Percentiles rank a stretch among this genome's conserved stretches.
Conservation (phyloP, 176 grass and related monocot species). For the Phyllostachys edulis region DNA sequence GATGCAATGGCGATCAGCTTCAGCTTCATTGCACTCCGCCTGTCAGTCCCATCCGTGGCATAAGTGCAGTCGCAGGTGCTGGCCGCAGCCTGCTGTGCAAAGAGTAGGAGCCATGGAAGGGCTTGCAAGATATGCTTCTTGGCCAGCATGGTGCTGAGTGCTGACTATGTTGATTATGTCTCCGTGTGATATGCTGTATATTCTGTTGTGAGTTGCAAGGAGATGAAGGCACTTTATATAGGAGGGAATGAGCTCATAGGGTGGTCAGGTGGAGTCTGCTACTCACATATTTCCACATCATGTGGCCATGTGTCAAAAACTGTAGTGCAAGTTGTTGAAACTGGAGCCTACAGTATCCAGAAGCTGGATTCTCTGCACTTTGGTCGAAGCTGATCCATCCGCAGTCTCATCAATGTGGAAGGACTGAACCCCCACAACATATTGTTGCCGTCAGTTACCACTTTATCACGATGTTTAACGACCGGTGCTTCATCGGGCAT, state of each 20-base stretch:
- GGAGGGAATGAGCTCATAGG: not conserved
- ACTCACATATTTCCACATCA: slow-evolving; percentile 5
- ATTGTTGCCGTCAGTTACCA: not conserved
- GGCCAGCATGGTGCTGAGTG: slow-evolving; percentile 33
- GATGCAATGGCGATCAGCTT: slow-evolving; percentile 82
- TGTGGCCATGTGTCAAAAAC: not conserved
- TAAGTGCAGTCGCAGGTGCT: slow-evolving; percentile 51
- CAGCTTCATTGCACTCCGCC: slow-evolving; percentile 36
- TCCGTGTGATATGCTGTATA: slow-evolving; percentile 7
- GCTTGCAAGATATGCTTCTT: slow-evolving; percentile 41
- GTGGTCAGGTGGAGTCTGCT: slow-evolving; percentile 22
- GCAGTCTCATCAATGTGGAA: not conserved
- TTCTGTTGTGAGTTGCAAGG: slow-evolving; percentile 8
- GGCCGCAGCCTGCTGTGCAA: slow-evolving; percentile 46
- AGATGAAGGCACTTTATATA: slow-evolving; percentile 37
- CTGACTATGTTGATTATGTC: not conserved
- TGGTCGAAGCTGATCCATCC: not conserved
- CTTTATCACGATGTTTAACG: not conserved
- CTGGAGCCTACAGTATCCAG: not conserved
- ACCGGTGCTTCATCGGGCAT: not conserved
- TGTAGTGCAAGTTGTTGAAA: not conserved
- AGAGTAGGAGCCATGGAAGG: slow-evolving; percentile 55
- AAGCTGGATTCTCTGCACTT: slow-evolving; percentile 1
- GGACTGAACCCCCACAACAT: not conserved
- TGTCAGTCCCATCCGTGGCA: slow-evolving; percentile 38